Evolutionary conservation across 2,329 filamentous ascomycete species (phyloP).

Genomic region (Colletotrichum falcatum): DNA sequence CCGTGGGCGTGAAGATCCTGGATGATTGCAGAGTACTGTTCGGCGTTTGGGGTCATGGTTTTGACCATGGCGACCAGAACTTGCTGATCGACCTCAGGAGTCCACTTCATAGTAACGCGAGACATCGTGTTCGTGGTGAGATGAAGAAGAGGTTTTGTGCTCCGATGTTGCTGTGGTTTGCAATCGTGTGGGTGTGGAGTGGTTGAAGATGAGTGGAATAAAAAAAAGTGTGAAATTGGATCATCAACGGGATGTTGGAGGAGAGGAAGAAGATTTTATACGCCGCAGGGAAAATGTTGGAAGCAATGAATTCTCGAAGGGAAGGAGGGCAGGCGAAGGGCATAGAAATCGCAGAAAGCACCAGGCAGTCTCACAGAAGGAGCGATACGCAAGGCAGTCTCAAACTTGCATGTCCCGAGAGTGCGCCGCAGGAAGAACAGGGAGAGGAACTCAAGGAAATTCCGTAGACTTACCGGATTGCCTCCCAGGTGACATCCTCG

Average conservation of each 20-base stretch:
- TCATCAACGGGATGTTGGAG: not conserved
- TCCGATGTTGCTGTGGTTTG: not conserved
- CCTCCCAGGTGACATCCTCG: constrained; percentile 56
- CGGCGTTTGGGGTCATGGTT: constrained; percentile 49
- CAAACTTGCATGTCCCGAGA: not conserved
- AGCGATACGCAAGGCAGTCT: not conserved
- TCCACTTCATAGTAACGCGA: constrained; percentile 55
- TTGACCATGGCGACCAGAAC: constrained; percentile 58
- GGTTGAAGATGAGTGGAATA: not conserved
- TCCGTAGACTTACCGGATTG: constrained; percentile 54
- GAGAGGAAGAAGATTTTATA: constrained; percentile 2
- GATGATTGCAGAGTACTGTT: constrained; percentile 54
- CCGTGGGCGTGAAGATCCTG: constrained; percentile 48
- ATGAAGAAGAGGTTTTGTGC: not conserved
- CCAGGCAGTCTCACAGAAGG: constrained; percentile 4
- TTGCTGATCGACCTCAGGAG: constrained; percentile 55
- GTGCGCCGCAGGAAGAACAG: not conserved
- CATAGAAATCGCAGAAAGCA: not conserved
- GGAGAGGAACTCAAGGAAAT: constrained; percentile 16
- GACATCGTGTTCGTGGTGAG: not conserved
- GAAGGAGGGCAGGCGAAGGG: not conserved
- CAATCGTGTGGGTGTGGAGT: not conserved
- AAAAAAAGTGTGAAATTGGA: not conserved
- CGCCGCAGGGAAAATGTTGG: not conserved
- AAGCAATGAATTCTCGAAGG: not conserved